These are phyloP conservation scores for Calocybe cyanea DNA, from an alignment of 768 basidiomycete species.

Conservation along the genomic window DNA sequence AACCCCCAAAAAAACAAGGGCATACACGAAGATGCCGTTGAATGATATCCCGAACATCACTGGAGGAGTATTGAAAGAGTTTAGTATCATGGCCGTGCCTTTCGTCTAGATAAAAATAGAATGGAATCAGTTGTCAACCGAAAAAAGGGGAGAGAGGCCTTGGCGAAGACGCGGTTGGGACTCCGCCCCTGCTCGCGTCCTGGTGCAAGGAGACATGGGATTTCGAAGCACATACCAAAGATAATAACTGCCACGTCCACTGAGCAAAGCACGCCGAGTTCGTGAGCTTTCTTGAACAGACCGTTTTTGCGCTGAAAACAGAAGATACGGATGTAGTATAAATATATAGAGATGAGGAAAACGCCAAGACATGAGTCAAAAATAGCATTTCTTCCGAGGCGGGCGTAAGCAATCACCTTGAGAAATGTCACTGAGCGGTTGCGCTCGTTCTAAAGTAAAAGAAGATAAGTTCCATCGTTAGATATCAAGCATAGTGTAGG, in stretches of 20 bases:
- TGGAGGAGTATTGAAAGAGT: conserved; percentile 70
- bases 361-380: conserved; percentile 18
- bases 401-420: conserved; percentile 12
- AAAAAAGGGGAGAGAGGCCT: too few species aligned
- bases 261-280: conserved; percentile 16
- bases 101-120: conserved; percentile 20
- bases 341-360: conserved; percentile 10
- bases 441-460: conserved; percentile 13
- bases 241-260: conserved; percentile 17
- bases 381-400: conserved; percentile 17
- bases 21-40: conserved; percentile 50
- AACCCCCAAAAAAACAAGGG: background rate
- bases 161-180: too few species aligned
- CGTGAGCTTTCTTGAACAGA: conserved; percentile 17
- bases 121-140: conserved; percentile 9
- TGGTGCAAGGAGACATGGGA: too few species aligned
- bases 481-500: background rate
- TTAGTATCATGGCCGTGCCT: conserved; percentile 51
- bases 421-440: conserved; percentile 18
- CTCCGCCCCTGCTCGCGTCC: too few species aligned
- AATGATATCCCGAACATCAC: conserved; percentile 54
- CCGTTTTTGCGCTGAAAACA: conserved; percentile 15
- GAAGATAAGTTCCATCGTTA: background rate
- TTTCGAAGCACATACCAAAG: conserved; percentile 8
- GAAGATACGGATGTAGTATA: too few species aligned